Conservation (phyloP, 345 rosid species). For the Syzygium aromaticum region DNA sequence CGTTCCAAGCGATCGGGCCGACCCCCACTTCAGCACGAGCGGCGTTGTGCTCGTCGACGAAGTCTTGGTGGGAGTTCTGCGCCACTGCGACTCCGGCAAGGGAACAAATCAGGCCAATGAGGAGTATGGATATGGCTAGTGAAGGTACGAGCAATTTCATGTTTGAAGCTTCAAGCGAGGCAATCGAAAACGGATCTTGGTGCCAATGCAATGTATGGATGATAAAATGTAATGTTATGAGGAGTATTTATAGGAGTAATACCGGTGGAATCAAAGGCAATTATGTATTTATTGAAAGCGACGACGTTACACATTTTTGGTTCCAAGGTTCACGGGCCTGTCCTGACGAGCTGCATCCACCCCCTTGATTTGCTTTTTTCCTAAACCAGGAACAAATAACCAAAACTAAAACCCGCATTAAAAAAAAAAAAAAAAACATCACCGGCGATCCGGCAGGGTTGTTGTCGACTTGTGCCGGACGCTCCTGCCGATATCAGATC, state of each 20-base stretch:
- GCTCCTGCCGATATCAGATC: not conserved
- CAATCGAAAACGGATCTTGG: not conserved
- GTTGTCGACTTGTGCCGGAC: not conserved
- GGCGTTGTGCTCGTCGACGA: constrained; percentile 36
- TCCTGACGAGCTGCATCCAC: not conserved
- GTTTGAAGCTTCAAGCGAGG: not conserved
- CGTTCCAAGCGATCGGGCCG: constrained; percentile 40
- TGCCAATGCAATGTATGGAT: not conserved
- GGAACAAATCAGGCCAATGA: not conserved
- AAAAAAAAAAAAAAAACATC: not conserved
- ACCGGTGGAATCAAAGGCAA: not conserved
- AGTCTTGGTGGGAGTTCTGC: constrained; percentile 31
- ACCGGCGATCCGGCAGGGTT: not conserved
- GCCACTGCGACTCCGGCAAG: not conserved
- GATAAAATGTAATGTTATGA: not conserved
- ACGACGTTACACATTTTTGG: not conserved
- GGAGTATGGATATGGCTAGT: not conserved
- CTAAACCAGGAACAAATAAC: not conserved
- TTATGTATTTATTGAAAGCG: not conserved
- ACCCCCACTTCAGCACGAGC: constrained; percentile 36
- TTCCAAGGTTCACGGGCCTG: not conserved
- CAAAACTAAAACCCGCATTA: not conserved
- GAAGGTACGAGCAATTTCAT: not conserved
- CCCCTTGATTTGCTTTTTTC: not conserved
- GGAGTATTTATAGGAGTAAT: not conserved